Conservation (phyloP, 75 land plant species). For the Isoetes taiwanensis region DNA sequence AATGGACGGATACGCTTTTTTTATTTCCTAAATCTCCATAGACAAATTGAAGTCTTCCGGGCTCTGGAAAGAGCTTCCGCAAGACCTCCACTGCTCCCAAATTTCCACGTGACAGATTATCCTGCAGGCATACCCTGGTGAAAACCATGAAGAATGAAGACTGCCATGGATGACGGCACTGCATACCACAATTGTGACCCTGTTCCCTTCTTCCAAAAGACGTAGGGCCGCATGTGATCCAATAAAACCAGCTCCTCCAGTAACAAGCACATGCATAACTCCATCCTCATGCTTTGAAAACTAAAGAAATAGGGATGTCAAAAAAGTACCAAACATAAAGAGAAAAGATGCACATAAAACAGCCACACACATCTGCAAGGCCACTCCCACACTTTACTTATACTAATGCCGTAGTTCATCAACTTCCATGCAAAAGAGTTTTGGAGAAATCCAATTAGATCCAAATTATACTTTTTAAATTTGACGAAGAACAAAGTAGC, state of each 20-base stretch:
- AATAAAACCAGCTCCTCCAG: conserved; percentile 40
- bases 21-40: conserved; percentile 28
- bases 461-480: no score
- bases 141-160: background rate
- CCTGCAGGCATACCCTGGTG: conserved; percentile 14
- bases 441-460: no score
- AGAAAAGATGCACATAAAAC: background rate
- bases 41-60: conserved; percentile 28
- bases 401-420: no score
- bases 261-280: conserved; percentile 29
- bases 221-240: conserved; percentile 41
- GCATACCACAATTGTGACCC: conserved; percentile 34
- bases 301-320: no score
- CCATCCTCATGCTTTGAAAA: conserved; percentile 44
- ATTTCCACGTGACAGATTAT: conserved; percentile 35
- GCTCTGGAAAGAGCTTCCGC: conserved; percentile 21
- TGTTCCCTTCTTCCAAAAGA: conserved; percentile 28
- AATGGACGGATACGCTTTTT: conserved; percentile 23
- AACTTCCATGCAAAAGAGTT: background rate
- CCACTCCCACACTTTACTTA: no score
- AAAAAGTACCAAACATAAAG: no score
- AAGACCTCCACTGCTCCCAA: conserved; percentile 26
- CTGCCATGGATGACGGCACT: background rate
- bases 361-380: background rate
- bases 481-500: no score